These are phyloP conservation scores for Nissolia schottii DNA, from an alignment of 306 rosid species.

Conservation along the genomic window DNA sequence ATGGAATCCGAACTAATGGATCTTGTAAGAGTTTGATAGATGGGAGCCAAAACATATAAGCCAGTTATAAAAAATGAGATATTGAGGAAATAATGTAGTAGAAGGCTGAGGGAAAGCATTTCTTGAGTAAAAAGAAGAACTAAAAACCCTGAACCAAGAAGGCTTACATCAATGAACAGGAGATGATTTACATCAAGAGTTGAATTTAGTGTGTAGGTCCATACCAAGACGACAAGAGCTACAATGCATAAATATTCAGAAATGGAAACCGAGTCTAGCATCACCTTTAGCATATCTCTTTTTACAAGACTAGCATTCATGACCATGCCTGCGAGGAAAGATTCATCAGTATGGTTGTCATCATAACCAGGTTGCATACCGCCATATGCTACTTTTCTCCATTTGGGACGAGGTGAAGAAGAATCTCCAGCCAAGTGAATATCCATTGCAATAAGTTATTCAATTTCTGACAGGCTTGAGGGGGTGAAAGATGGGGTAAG, in stretches of 20 bases:
- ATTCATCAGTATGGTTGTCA: slow-evolving; percentile 79
- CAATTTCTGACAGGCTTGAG: slow-evolving; percentile 13
- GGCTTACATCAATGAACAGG: slow-evolving; percentile 60
- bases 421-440: slow-evolving; percentile 19
- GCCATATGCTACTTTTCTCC: slow-evolving; percentile 94
- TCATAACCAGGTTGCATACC: slow-evolving; percentile 94
- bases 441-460: slow-evolving; percentile 33
- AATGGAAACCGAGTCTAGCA: slow-evolving; percentile 80
- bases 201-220: slow-evolving; percentile 71
- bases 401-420: slow-evolving; percentile 39
- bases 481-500: slow-evolving; percentile 9
- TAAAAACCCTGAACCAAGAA: slow-evolving; percentile 72
- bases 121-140: slow-evolving; percentile 73
- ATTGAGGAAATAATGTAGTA: slow-evolving; percentile 66
- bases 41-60: slow-evolving; percentile 78
- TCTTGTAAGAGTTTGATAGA: slow-evolving; percentile 86
- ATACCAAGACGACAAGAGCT: slow-evolving; percentile 76
- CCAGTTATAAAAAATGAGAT: slow-evolving; percentile 69
- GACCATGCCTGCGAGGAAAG: slow-evolving; percentile 87
- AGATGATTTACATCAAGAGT: slow-evolving; percentile 70
- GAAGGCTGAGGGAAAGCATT: slow-evolving; percentile 65
- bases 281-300: slow-evolving; percentile 80
- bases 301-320: slow-evolving; percentile 86
- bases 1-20: slow-evolving; percentile 92
- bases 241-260: slow-evolving; percentile 87